Base-by-base conservation (phyloP, 352 stramenopile genomes). In the Elongisporangium anandrum region DNA sequence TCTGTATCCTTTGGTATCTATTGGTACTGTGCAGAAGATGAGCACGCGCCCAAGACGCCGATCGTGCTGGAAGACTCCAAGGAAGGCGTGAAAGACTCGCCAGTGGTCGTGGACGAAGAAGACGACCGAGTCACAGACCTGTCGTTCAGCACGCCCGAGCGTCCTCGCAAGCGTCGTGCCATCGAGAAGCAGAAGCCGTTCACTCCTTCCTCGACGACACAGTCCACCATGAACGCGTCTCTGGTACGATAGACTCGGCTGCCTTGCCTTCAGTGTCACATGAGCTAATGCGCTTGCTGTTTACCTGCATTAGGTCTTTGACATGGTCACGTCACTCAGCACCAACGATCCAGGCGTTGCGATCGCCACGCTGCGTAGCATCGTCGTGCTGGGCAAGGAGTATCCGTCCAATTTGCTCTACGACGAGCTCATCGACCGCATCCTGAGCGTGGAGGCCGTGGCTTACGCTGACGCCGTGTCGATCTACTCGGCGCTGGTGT, bases 311-410 rank as follows among this genome's bases (percentile, higher is more conserved):
- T 26, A 56, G 54, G 54, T 87, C 55, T 92, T 89, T 34, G 82
- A 92, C 52, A 92, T 92, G 78, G 82, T 90, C 54, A 90, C 80
- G 59, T 87, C 82, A 48, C 65, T 94, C 51, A 91, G 81, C 63
- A 94, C 85, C 4, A 94, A 90, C 58, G 83, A 94, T 65, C 85
- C 85, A 0, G 82, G 81, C 12, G 80, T 88, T 0, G 85, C 81
- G 13, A 90, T 91, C 57, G 78, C 81, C 39, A 85, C 85, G 4
- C 69, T 94, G 22, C 74, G 82, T 15, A 90, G 76, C 51, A 83
- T 94, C 53, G 85, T 94, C n/a, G 82, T 91, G 24, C 70, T 93
- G 17, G 85, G 83, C 6, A 93, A 90, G 58, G 83, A 92, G 60
- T 92, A 92, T 57, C 82, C 85, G 38, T 91, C 82, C 4, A 80